A percentile compares a stretch with the other conserved stretches of the same genome.
These are phyloP conservation scores for Mycena leptocephala DNA, from an alignment of 768 basidiomycete genomes.

Conservation along the genomic window DNA sequence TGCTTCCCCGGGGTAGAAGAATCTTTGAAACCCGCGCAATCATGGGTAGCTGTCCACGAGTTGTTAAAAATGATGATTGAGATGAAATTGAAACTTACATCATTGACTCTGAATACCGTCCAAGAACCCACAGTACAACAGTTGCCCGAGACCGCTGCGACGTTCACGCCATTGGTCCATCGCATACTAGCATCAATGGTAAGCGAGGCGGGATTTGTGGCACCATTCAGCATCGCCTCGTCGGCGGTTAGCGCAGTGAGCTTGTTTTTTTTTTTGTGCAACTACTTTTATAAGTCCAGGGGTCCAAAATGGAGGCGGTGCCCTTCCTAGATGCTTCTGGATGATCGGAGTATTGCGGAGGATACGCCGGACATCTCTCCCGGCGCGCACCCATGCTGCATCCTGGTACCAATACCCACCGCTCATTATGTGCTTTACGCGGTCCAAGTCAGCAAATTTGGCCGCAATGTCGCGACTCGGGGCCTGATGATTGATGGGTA, in stretches of 20 bases:
- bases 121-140: background rate
- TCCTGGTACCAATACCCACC: slow-evolving; percentile 51
- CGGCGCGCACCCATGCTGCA: slow-evolving; percentile 31
- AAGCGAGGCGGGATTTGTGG: background rate
- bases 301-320: slow-evolving; percentile 3
- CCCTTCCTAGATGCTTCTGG: slow-evolving; percentile 41
- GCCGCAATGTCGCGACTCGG: slow-evolving; percentile 61
- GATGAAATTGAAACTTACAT: too few relatives aligned
- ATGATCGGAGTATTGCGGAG: slow-evolving; percentile 28
- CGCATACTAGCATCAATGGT: background rate
- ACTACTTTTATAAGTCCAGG: slow-evolving; percentile 1
- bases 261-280: slow-evolving; percentile 48
- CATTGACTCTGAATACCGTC: background rate
- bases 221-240: background rate
- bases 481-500: slow-evolving; percentile 60
- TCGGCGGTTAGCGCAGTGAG: slow-evolving; percentile 54
- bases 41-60: background rate
- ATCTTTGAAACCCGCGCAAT: background rate
- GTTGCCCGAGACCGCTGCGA: background rate
- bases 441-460: slow-evolving; percentile 47
- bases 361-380: slow-evolving; percentile 33
- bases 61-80: too few relatives aligned
- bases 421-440: slow-evolving; percentile 48
- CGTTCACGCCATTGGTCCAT: background rate
- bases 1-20: background rate